Conservation (phyloP, 2,329 filamentous ascomycete genomes). For the Aphanocladium album region DNA sequence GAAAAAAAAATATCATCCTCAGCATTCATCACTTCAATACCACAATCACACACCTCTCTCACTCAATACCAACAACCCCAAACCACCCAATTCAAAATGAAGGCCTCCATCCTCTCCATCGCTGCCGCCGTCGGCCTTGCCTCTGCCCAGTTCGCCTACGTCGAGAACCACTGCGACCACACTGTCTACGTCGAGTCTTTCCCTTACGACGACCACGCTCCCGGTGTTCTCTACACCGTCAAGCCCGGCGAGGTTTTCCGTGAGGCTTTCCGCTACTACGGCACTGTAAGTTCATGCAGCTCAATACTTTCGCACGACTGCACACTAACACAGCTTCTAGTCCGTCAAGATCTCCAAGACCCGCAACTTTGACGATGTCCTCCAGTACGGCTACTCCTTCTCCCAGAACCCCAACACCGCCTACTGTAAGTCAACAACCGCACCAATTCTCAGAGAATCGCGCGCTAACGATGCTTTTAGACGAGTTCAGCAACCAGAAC, state of each 20-base stretch:
- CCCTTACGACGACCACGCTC: slow-evolving; percentile 26
- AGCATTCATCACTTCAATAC: not conserved
- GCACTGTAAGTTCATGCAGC: slow-evolving; percentile 28
- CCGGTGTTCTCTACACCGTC: slow-evolving; percentile 29
- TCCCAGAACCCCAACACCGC: slow-evolving; percentile 29
- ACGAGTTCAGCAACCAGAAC: slow-evolving; percentile 35
- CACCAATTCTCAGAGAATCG: not conserved
- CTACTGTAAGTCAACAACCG: slow-evolving; percentile 31
- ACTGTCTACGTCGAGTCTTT: slow-evolving; percentile 34
- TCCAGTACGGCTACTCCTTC: slow-evolving; percentile 41
- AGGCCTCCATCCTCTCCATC: slow-evolving; percentile 22
- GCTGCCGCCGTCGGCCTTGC: slow-evolving; percentile 29
- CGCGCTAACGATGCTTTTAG: slow-evolving; percentile 20
- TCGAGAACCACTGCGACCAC: slow-evolving; percentile 30
- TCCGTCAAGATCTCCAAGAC: slow-evolving; percentile 37
- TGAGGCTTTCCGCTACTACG: slow-evolving; percentile 30
- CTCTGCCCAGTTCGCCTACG: slow-evolving; percentile 31
- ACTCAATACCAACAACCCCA: not conserved
- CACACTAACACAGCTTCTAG: slow-evolving; percentile 18
- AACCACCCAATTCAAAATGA: slow-evolving; percentile 24
- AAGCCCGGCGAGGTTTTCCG: slow-evolving; percentile 28
- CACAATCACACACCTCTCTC: not conserved
- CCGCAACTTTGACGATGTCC: slow-evolving; percentile 30
- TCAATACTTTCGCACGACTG: not conserved
- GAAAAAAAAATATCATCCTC: not conserved